A percentile compares a stretch with the other conserved stretches of the same genome.
These are phyloP conservation scores for Plasmodium gallinaceum DNA, from an alignment of 169 alveolate genomes.

Conservation along the genomic window DNA sequence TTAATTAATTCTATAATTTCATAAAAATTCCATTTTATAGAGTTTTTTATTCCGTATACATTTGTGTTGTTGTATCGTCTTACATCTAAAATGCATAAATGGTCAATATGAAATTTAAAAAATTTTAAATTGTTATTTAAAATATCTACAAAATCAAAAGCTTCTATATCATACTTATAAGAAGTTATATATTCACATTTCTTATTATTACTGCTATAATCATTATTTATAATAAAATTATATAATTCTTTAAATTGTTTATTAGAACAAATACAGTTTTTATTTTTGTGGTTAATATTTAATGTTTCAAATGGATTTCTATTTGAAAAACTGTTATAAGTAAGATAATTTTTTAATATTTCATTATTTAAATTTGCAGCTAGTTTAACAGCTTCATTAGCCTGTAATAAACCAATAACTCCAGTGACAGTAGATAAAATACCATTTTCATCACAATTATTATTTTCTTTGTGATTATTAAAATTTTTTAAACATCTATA, in stretches of 20 bases:
- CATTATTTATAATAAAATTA: conserved; percentile 23
- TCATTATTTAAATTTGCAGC: conserved; percentile 77
- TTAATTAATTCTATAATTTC: conserved; percentile 66
- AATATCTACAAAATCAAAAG: conserved; percentile 51
- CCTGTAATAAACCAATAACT: conserved; percentile 83
- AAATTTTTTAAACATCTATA: conserved; percentile 81
- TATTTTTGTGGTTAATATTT: conserved; percentile 75
- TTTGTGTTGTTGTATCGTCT: conserved; percentile 31
- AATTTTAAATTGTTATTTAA: conserved; percentile 44
- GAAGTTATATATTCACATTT: background rate
- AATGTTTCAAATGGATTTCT: conserved; percentile 80
- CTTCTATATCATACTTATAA: conserved; percentile 65
- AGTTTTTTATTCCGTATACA: conserved; percentile 50
- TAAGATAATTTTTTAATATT: conserved; percentile 76
- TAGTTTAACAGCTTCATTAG: conserved; percentile 83
- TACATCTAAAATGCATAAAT: conserved; percentile 51
- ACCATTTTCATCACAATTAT: conserved; percentile 84
- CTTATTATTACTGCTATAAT: conserved; percentile 15
- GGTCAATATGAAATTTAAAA: conserved; percentile 24
- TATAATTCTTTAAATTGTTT: conserved; percentile 1
- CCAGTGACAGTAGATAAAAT: conserved; percentile 86
- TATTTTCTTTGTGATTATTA: conserved; percentile 44
- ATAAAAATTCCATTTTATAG: conserved; percentile 71
- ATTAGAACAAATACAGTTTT: conserved; percentile 70
- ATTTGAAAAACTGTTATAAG: conserved; percentile 77